Evolutionary conservation across 1,284 basidiomycete species (phyloP).

Genomic region (Austroboletus rostrupii): DNA sequence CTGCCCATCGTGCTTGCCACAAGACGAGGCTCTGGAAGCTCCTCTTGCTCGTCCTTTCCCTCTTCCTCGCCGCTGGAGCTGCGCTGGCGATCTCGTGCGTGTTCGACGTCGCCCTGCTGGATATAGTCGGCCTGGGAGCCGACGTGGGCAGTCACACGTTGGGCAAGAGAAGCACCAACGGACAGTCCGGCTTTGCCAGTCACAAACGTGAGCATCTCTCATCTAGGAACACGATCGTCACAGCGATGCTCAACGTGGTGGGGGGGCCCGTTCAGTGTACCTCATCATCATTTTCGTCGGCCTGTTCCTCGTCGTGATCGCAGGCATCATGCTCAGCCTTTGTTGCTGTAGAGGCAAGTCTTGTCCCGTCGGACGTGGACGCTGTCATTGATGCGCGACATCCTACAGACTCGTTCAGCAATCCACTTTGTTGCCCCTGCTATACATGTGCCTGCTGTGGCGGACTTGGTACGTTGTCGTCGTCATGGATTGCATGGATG

Average conservation of each 20-base stretch:
- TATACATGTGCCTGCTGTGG: slow-evolving; percentile 65
- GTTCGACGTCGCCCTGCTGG: slow-evolving; percentile 22
- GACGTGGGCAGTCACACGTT: slow-evolving; percentile 21
- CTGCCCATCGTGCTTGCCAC: slow-evolving; percentile 35
- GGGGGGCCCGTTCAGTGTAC: slow-evolving; percentile 36
- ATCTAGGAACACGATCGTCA: neutral
- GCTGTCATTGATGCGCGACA: slow-evolving; percentile 1
- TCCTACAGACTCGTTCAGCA: slow-evolving; percentile 47
- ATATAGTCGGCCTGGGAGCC: slow-evolving; percentile 18
- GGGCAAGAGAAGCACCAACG: slow-evolving; percentile 27
- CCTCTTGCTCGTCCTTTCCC: slow-evolving; percentile 31
- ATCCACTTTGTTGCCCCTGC: slow-evolving; percentile 60
- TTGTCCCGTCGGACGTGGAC: neutral
- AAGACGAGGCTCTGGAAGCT: slow-evolving; percentile 33
- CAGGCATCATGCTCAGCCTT: slow-evolving; percentile 49
- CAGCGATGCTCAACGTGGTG: neutral
- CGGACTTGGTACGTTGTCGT: slow-evolving; percentile 47
- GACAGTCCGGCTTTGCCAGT: slow-evolving; percentile 34
- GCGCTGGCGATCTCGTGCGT: slow-evolving; percentile 34
- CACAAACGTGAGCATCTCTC: slow-evolving; percentile 34
- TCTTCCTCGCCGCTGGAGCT: slow-evolving; percentile 29
- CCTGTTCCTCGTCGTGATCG: slow-evolving; percentile 45
- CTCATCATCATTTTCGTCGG: slow-evolving; percentile 58
- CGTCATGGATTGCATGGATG: neutral
- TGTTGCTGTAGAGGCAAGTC: slow-evolving; percentile 55